A percentile compares a stretch with the other conserved stretches of the same genome.
Conservation (phyloP, 2,329 filamentous ascomycete species). For the Fusarium graminum region DNA sequence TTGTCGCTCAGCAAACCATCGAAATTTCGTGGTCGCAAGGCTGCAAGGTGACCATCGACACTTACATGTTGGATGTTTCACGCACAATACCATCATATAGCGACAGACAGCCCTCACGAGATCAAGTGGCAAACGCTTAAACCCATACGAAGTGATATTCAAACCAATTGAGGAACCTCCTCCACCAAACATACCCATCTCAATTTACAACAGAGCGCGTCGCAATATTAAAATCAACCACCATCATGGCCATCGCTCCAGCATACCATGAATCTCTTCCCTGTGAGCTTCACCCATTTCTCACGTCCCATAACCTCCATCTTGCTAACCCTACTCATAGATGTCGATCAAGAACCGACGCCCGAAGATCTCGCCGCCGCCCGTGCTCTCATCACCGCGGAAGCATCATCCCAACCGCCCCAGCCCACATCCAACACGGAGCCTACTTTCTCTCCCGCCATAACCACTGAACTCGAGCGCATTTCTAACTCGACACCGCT, state of each 20-base stretch:
- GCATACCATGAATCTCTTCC: conserved; percentile 82
- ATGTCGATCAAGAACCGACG: conserved; percentile 83
- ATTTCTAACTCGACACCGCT: conserved; percentile 61
- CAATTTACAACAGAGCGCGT: conserved; percentile 2
- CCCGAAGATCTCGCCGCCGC: conserved; percentile 73
- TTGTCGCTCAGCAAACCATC: background rate
- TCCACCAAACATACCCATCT: background rate
- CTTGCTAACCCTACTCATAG: conserved; percentile 60
- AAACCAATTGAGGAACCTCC: background rate
- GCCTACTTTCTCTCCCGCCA: conserved; percentile 73
- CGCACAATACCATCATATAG: background rate
- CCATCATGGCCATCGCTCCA: conserved; percentile 50
- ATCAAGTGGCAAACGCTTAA: background rate
- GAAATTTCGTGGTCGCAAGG: conserved; percentile 30
- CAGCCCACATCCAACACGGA: conserved; percentile 64
- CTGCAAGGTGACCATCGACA: conserved; percentile 11
- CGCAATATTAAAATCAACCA: conserved; percentile 18
- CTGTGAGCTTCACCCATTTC: conserved; percentile 65
- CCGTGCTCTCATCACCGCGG: conserved; percentile 75
- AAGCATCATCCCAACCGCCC: conserved; percentile 65
- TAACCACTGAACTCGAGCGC: conserved; percentile 77
- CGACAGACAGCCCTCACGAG: background rate
- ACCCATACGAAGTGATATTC: background rate
- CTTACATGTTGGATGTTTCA: conserved; percentile 1
- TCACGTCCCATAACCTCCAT: conserved; percentile 4